phyloP scores from a whole-genome alignment of 768 basidiomycete species.

The Mycena polygramma region DNA sequence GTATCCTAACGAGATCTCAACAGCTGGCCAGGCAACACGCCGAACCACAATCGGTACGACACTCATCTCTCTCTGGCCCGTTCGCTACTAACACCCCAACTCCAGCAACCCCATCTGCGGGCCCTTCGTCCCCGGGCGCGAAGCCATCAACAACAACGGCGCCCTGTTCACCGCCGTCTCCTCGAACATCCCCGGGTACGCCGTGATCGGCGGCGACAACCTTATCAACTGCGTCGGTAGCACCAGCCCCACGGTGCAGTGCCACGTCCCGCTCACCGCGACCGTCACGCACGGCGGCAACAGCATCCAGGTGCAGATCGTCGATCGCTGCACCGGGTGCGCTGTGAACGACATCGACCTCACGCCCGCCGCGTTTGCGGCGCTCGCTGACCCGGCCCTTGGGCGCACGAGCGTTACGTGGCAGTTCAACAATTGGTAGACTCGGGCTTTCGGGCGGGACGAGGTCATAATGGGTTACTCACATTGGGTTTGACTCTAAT shows the following conservation, averaged over 20 bases:
- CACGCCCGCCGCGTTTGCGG: slow-evolving; percentile 45
- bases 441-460: neutral
- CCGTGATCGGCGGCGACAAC: slow-evolving; percentile 46
- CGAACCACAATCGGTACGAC: slow-evolving; percentile 43
- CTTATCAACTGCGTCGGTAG: slow-evolving; percentile 36
- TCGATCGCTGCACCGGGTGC: slow-evolving; percentile 67
- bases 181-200: slow-evolving; percentile 36
- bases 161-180: slow-evolving; percentile 40
- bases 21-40: slow-evolving; percentile 39
- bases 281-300: slow-evolving; percentile 49
- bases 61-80: neutral
- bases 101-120: slow-evolving; percentile 47
- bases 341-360: slow-evolving; percentile 45
- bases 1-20: neutral
- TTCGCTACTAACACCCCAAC: neutral
- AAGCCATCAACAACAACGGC: slow-evolving; percentile 37
- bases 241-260: slow-evolving; percentile 15
- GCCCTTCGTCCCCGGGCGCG: slow-evolving; percentile 46
- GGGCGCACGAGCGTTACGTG: slow-evolving; percentile 53
- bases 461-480: neutral
- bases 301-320: slow-evolving; percentile 54
- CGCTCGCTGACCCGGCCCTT: slow-evolving; percentile 43
- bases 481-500: no score
- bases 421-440: slow-evolving; percentile 48
- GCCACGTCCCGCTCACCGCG: slow-evolving; percentile 40